Evolutionary conservation across 176 grass and related monocot species (phyloP).

Genomic region (Raddia distichophylla): DNA sequence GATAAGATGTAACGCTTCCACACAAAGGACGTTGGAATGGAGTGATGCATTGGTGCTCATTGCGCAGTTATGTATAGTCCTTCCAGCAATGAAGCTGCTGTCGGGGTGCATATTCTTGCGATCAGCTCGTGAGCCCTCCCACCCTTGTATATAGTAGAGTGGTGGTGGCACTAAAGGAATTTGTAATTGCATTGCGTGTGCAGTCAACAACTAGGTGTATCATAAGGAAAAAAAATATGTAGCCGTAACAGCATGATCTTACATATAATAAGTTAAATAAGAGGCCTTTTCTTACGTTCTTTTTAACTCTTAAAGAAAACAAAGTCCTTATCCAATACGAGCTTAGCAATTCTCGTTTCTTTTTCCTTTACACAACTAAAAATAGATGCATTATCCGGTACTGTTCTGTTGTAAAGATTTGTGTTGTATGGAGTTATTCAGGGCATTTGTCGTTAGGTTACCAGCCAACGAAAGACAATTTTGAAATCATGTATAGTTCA

Average conservation of each 20-base stretch:
- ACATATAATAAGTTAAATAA: conserved; percentile 36
- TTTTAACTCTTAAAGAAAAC: neutral
- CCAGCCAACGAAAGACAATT: neutral
- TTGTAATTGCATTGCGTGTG: conserved; percentile 26
- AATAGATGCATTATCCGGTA: neutral
- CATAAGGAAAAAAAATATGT: neutral
- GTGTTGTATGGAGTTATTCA: neutral
- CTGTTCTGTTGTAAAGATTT: neutral
- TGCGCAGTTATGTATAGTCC: conserved; percentile 1
- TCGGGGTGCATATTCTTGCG: conserved; percentile 6
- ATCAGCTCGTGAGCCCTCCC: neutral
- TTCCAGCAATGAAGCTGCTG: neutral
- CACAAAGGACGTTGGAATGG: neutral
- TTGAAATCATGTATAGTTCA: too few relatives aligned
- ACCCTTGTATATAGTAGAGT: conserved; percentile 45
- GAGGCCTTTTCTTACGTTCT: neutral
- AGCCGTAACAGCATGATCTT: conserved; percentile 16
- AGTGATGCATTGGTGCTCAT: neutral
- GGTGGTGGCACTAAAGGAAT: neutral
- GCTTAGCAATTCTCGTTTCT: neutral
- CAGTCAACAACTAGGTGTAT: conserved; percentile 23
- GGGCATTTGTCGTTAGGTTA: neutral
- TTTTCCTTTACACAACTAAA: neutral
- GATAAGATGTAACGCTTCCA: conserved; percentile 15
- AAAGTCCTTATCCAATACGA: neutral